Evolutionary conservation across 169 alveolate genomes (phyloP).

Genomic region (Fabrea salina): DNA sequence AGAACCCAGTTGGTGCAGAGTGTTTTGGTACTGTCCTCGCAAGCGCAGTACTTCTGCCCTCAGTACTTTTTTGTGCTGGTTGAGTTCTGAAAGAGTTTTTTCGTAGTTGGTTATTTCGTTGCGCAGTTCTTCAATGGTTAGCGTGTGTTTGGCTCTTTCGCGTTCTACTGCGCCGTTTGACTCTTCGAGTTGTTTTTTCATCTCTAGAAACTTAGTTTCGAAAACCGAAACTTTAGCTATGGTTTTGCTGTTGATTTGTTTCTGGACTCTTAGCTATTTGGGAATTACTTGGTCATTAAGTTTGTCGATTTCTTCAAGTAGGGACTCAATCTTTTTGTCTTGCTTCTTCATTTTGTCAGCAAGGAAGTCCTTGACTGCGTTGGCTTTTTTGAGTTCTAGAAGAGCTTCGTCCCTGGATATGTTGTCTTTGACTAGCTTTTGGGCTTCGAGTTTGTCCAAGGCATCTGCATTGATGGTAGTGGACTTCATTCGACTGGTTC

Average conservation of each 20-base stretch:
- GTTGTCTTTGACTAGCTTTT: background rate
- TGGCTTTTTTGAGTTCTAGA: background rate
- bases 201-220: background rate
- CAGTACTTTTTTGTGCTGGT: background rate
- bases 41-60: background rate
- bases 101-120: background rate
- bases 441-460: background rate
- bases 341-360: background rate
- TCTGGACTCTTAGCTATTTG: slow-evolving; percentile 6
- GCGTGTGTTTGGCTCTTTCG: background rate
- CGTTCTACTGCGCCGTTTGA: background rate
- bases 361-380: background rate
- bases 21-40: background rate
- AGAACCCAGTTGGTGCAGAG: background rate
- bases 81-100: background rate
- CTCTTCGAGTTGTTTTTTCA: background rate
- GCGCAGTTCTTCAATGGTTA: background rate
- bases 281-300: too few relatives aligned
- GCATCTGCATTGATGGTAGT: background rate
- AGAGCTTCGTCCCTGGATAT: background rate
- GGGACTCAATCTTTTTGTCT: background rate
- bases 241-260: background rate
- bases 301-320: background rate
- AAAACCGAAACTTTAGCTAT: background rate
- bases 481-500: background rate